These are phyloP conservation scores for Citrus trifoliata DNA, from an alignment of 345 rosid genomes.

Conservation along the genomic window DNA sequence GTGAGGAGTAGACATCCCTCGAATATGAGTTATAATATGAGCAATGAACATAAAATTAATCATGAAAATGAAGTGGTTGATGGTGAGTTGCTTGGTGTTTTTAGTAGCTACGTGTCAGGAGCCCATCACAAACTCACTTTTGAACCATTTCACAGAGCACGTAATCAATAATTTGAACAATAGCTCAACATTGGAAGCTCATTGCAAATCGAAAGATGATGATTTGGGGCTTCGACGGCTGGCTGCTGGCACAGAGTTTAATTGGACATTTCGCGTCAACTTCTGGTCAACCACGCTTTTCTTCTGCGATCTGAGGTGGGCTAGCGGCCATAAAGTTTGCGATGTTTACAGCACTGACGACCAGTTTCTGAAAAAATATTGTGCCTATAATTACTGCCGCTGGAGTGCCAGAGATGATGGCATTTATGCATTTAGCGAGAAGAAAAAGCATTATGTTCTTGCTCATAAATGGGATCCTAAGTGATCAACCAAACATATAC, in stretches of 20 bases:
- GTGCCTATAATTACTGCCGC: neutral
- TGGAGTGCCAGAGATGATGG: constrained; percentile 9
- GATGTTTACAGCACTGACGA: neutral
- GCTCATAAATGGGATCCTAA: neutral
- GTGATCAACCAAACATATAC: too few relatives aligned
- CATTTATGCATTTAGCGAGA: neutral
- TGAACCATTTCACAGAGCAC: neutral
- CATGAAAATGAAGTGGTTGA: neutral
- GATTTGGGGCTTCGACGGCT: constrained; percentile 10
- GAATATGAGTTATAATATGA: too few relatives aligned
- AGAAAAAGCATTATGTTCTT: neutral
- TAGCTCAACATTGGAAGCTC: neutral
- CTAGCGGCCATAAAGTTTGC: neutral
- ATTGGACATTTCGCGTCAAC: neutral
- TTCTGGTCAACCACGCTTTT: neutral
- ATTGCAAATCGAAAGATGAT: constrained; percentile 16
- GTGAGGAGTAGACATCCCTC: too few relatives aligned
- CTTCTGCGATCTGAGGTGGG: neutral
- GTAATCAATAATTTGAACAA: neutral
- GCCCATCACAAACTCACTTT: neutral
- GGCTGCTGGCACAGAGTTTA: neutral
- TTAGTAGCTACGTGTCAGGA: too few relatives aligned
- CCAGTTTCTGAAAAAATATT: neutral
- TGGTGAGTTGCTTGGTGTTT: neutral
- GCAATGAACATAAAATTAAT: too few relatives aligned